Base-by-base conservation (phyloP, 495 filamentous ascomycete species). In the Trichoderma virens region DNA sequence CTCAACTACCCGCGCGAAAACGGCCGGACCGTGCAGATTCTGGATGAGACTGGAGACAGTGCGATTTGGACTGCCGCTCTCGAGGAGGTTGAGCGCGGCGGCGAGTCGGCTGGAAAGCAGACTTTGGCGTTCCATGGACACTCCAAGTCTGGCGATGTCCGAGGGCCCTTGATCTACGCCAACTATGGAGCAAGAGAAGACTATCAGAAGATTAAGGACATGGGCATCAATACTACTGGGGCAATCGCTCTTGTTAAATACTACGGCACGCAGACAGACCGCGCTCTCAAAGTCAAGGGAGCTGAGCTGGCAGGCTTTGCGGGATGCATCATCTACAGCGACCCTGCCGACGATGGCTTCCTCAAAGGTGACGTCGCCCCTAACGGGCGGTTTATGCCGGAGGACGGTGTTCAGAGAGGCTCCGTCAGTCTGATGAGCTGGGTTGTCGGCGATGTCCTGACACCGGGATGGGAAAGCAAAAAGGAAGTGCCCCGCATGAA, bases 161-260 rank as follows among this genome's bases (percentile, higher is more conserved):
- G 83, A n/a, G 94, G 95, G 0, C 93, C 88, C n/a, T 73, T 99
- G 62, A 83, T 99, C 2, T 99, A 96, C 71, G 95, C 90, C 27
- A 97, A 97, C 70, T 95, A 92, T 68, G 94, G 95, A 16, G 88
- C 90, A 61, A 83, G 83, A 54, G 86, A 90, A 60, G 94, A 99
- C 71, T 98, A 93, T 70, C 76, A 88, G 70, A 72, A 72, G 60
- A 76, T 99, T 30, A 74, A 83, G 61, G 84, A 92, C 54, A 79
- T 80, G 61, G 92, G 89, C 0, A 79, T 98, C 64, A 80, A 88
- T 14, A 76, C 92, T 1, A 82, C 85, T 7, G 94, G 93, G 16
- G 85, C 91, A 0, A 93, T 98, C 68, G 90, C 86, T 20, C 78
- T 98, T 35, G 87, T 98, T 56, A 82, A 90, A 60, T 88, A 94